These are phyloP conservation scores for Strigomonas culicis DNA, from an alignment of 208 protist species.

Conservation along the genomic window DNA sequence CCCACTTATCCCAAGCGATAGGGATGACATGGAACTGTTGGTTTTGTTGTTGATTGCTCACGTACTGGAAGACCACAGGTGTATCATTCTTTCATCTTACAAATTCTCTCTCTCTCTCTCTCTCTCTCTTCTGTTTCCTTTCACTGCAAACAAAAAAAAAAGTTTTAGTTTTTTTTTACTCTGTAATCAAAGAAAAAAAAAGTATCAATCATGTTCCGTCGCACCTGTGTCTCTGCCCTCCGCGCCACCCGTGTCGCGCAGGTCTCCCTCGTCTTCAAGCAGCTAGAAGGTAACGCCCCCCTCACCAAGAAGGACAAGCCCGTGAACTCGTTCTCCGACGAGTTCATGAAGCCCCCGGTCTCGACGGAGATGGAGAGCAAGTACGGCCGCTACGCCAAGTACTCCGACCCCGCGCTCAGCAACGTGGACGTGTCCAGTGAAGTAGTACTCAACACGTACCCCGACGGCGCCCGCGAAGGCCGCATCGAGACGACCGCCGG, in stretches of 20 bases:
- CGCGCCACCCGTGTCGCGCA: conserved; percentile 56
- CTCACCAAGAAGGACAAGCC: conserved; percentile 84
- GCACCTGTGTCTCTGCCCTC: conserved; percentile 49
- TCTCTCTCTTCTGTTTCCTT: conserved; percentile 1
- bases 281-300: conserved; percentile 71
- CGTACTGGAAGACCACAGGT: background rate
- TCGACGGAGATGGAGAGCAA: conserved; percentile 69
- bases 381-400: conserved; percentile 85
- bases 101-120: conserved; percentile 5
- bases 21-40: background rate
- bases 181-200: conserved; percentile 3
- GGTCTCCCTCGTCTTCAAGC: conserved; percentile 76
- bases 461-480: conserved; percentile 59
- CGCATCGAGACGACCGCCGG: conserved; percentile 83
- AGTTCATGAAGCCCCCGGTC: conserved; percentile 81
- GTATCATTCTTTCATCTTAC: conserved; percentile 4
- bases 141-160: conserved; percentile 2
- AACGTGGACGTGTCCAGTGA: conserved; percentile 76
- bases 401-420: conserved; percentile 78
- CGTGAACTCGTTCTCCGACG: conserved; percentile 78
- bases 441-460: conserved; percentile 91
- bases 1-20: background rate
- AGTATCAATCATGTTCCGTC: conserved; percentile 55
- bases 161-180: conserved; percentile 3
- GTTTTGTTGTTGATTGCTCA: background rate